Evolutionary conservation across 2,329 filamentous ascomycete genomes (phyloP), one percentile per base, ranked within the genome.

Genomic region (Exophiala viscosa): DNA sequence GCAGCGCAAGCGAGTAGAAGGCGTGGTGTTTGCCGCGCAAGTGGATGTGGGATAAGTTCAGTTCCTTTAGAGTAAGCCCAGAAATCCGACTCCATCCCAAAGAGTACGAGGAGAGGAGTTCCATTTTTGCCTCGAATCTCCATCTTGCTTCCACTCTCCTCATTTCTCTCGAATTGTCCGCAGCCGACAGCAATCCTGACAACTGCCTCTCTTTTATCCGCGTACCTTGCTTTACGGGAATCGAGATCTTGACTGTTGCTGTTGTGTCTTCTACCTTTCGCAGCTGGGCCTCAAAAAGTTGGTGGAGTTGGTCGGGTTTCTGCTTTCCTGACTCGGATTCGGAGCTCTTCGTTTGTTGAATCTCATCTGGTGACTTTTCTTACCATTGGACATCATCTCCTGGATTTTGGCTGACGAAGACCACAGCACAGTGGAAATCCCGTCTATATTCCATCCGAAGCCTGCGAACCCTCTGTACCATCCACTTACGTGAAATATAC

Each of bases 131-230:
- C 40, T 41, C 17, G 39, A 58, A 49, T 36, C 57, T 62, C 65
- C 64, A 64, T 63, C 61, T 61, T 46, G 50, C 52, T 57, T 50
- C 55, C 38, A 41, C 54, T 50, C 50, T 55, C 52, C 57, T 48
- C 58, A 55, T 56, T 53, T 59, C 56, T 55, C 55, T 52, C 52
- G 23, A 28, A 57, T 62, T 60, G 57, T 52, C 60, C 61, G 63
- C 64, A 64, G 60, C 66, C 64, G 62, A 62, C 65, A 63, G 65
- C 52, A 54, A 39, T 42, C 44, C 54, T 59, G 20, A 39, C 59
- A 59, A 62, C 60, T 60, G 52, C 60, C 64, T 64, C 60, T 65
- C 66, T 60, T 64, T 62, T 61, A 61, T 64, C 62, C 63, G 48
- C 61, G 64, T 60, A 56, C 54, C 61, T 57, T 64, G 58, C 54